phyloP scores from a whole-genome alignment of 257 asterid species.

The Ocimum tenuiflorum region DNA sequence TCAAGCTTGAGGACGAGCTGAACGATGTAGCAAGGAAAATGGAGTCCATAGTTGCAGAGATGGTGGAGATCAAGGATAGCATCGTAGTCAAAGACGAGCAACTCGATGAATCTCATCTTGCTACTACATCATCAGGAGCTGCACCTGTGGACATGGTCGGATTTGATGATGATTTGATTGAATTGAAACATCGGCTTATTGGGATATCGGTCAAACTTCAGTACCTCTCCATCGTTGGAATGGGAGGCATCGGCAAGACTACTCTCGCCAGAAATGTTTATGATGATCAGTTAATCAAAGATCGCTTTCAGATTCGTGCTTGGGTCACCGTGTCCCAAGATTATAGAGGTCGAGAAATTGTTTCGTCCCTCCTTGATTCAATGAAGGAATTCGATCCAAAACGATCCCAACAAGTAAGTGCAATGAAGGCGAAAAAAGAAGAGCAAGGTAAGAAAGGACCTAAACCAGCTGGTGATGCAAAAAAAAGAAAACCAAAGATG shows the following conservation, averaged over 20 bases:
- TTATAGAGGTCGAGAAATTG: neutral
- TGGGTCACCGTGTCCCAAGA: slow-evolving; percentile 19
- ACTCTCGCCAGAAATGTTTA: slow-evolving; percentile 19
- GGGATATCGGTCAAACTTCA: no score
- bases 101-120: neutral
- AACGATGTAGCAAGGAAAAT: neutral
- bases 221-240: slow-evolving; percentile 9
- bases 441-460: no score
- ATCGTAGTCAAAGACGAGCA: neutral
- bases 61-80: neutral
- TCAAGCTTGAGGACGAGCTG: neutral
- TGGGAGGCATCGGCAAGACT: slow-evolving; percentile 26
- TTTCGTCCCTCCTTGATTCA: neutral
- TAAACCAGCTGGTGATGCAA: no score
- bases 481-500: no score
- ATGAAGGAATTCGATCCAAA: no score
- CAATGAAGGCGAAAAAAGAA: no score
- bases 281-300: neutral
- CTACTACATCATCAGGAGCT: neutral
- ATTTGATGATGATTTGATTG: neutral
- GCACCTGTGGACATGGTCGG: neutral
- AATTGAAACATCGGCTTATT: neutral
- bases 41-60: neutral
- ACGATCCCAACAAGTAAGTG: no score
- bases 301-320: neutral